These are phyloP conservation scores for Chrysophaeum taylorii DNA, from an alignment of 352 stramenopile genomes.

Conservation along the genomic window DNA sequence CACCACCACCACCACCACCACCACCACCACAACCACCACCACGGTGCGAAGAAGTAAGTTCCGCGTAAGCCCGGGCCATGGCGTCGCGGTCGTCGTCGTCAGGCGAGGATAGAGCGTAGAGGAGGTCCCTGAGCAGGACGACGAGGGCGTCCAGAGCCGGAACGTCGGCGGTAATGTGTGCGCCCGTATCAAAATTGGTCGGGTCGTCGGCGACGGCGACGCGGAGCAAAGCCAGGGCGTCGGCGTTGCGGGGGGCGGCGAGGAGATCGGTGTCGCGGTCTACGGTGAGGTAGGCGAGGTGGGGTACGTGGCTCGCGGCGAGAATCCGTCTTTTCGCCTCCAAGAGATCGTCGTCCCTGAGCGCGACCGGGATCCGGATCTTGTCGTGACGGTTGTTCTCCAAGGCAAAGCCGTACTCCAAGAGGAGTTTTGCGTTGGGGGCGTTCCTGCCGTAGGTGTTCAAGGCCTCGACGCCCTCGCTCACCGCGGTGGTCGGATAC, in stretches of 20 bases:
- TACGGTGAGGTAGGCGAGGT: neutral
- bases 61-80: too few species aligned
- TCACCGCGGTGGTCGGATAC: neutral
- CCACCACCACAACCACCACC: slow-evolving; percentile 19
- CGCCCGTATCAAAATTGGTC: too few species aligned
- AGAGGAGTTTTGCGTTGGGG: slow-evolving; percentile 4
- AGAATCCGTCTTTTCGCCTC: neutral
- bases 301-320: neutral
- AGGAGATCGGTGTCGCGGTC: neutral
- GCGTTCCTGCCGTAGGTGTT: slow-evolving; percentile 1
- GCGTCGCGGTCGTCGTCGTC: neutral
- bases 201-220: slow-evolving; percentile 4
- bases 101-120: neutral
- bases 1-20: neutral
- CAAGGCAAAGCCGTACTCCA: slow-evolving; percentile 9
- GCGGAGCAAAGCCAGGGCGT: neutral
- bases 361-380: neutral
- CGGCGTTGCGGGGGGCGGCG: too few species aligned
- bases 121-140: neutral
- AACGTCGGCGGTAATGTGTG: too few species aligned
- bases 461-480: neutral
- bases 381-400: neutral
- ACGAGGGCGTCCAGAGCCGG: neutral
- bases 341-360: neutral
- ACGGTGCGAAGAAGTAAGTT: slow-evolving; percentile 18